phyloP scores from a whole-genome alignment of 345 rosid genomes.

The Boechera divaricarpa region DNA sequence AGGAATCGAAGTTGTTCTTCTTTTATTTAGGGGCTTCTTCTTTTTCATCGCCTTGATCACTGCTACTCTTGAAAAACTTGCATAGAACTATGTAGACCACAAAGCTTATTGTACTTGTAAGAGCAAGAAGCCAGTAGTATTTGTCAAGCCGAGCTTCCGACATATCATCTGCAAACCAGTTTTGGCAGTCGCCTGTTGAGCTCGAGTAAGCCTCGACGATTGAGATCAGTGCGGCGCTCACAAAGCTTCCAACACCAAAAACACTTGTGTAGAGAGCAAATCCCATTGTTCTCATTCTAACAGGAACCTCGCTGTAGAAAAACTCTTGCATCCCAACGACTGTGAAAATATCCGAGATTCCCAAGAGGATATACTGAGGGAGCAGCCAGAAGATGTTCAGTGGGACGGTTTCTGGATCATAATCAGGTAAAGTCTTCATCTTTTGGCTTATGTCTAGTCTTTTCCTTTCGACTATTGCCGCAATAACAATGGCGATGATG shows the following conservation, averaged over 20 bases:
- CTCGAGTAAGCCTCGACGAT: constrained; percentile 56
- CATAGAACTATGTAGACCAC: constrained; percentile 62
- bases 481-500: constrained; percentile 75
- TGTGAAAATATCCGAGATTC: constrained; percentile 88
- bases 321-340: constrained; percentile 99
- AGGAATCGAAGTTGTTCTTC: constrained; percentile 16
- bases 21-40: constrained; percentile 16
- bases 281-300: constrained; percentile 88
- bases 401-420: constrained; percentile 48
- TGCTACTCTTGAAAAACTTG: constrained; percentile 55
- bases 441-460: constrained; percentile 58
- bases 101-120: constrained; percentile 65
- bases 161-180: constrained; percentile 95
- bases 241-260: constrained; percentile 90
- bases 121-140: constrained; percentile 80
- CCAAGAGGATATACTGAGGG: constrained; percentile 86
- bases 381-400: constrained; percentile 83
- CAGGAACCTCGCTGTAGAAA: constrained; percentile 87
- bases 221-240: constrained; percentile 73
- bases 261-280: constrained; percentile 91
- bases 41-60: constrained; percentile 47
- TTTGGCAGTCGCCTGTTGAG: constrained; percentile 48
- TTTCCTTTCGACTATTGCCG: constrained; percentile 75
- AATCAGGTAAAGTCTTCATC: constrained; percentile 39
- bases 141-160: constrained; percentile 71